Evolutionary conservation across 306 rosid genomes (phyloP), one percentile per base, ranked within the genome.

Genomic region (Lagenaria siceraria): DNA sequence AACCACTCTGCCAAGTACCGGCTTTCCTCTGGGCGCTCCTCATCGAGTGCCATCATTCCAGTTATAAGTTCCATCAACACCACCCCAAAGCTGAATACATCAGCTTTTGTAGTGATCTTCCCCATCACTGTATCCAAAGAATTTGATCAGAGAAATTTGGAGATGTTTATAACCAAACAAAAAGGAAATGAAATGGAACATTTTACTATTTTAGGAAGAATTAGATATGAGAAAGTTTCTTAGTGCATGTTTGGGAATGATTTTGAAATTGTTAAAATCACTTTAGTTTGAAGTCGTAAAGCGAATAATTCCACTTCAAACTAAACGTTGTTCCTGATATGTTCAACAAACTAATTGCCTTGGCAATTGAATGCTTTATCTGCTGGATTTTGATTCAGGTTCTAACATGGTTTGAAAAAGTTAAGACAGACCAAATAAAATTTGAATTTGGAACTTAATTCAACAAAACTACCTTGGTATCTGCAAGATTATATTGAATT

Each of bases 81-180:
- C 36, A 92, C 92, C 3, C 98, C 98, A 0, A 78, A 90, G 85
- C 96, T 92, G 86, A 90, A 92, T 54, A 90, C 94, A 81, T 92
- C 92, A 38, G 33, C 92, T 81, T 92, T 92, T 18, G 96, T 92
- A 55, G 96, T 92, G 86, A 92, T 89, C 81, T 89, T 90, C 77
- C 98, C 98, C 92, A 87, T 89, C 81, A 92, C 96, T 92, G 91
- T 76, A 90, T 69, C 68, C 82, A n/a, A 51, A 19, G 6, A 51
- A 73, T 3, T 51, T 27, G 52, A 52, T 52, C 8, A 58, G 12
- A 51, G 0, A 31, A 48, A 53, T 27, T 29, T 38, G 25, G 14
- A 48, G 62, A 56, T 2, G 29, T 4, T 25, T 18, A 27, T 11
- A 59, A 22, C 31, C 17, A 10, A 56, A 56, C 31, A 56, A 22